phyloP scores from a whole-genome alignment of 768 basidiomycete genomes.

The Suillus brevipes region DNA sequence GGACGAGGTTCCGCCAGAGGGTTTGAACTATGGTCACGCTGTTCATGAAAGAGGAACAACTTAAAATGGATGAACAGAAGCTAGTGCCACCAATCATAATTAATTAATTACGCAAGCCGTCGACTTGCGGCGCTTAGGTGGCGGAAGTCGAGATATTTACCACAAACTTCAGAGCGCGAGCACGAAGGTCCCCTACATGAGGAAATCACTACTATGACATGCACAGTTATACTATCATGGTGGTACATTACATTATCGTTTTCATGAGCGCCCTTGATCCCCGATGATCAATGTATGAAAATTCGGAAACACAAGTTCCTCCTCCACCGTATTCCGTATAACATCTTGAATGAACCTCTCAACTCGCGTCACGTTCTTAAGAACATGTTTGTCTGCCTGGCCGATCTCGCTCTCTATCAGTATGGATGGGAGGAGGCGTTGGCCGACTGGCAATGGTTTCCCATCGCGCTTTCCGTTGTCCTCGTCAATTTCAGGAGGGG shows the following conservation, averaged over 20 bases:
- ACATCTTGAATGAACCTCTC: conserved; percentile 96
- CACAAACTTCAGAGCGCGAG: conserved; percentile 83
- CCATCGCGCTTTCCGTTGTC: conserved; percentile 48
- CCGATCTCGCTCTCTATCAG: conserved; percentile 97
- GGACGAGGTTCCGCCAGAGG: too few species aligned
- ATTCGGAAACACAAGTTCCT: conserved; percentile 95
- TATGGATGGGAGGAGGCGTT: conserved; percentile 81
- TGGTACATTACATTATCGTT: conserved; percentile 8
- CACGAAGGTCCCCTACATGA: conserved; percentile 97
- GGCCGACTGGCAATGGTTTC: conserved; percentile 78
- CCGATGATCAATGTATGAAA: conserved; percentile 78
- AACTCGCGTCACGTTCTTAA: conserved; percentile 94
- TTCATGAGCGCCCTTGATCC: conserved; percentile 29
- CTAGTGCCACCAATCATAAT: too few species aligned
- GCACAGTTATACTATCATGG: not conserved
- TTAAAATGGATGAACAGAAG: too few species aligned
- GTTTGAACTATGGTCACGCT: too few species aligned
- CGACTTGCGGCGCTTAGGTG: too few species aligned
- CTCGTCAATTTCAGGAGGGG: conserved; percentile 66
- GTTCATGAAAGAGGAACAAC: too few species aligned
- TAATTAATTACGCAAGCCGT: conserved; percentile 18
- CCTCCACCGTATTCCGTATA: conserved; percentile 91
- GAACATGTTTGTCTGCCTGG: conserved; percentile 90
- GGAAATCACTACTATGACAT: conserved; percentile 63
- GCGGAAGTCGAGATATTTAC: conserved; percentile 74